Evolutionary conservation across 805 yeast species (phyloP).

Genomic region (Candida ponderosae): DNA sequence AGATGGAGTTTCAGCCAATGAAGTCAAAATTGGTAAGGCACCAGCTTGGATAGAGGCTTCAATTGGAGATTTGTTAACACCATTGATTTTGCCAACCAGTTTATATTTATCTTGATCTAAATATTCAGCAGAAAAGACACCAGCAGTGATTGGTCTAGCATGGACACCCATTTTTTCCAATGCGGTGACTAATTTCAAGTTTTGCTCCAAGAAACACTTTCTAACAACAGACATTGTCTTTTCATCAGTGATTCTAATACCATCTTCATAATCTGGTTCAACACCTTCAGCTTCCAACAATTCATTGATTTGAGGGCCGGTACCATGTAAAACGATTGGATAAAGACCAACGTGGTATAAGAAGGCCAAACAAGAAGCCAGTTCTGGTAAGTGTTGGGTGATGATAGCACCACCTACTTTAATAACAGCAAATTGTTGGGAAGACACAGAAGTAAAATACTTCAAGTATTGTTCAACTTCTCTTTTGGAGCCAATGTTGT

Average conservation of each 20-base stretch:
- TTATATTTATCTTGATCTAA: conserved; percentile 86
- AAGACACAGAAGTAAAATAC: conserved; percentile 92
- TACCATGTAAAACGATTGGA: conserved; percentile 95
- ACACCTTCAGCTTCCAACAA: conserved; percentile 89
- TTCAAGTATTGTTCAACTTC: conserved; percentile 97
- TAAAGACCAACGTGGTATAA: conserved; percentile 95
- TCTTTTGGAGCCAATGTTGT: conserved; percentile 93
- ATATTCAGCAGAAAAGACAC: conserved; percentile 91
- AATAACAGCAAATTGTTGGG: conserved; percentile 96
- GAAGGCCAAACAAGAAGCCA: conserved; percentile 93
- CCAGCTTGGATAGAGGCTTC: conserved; percentile 96
- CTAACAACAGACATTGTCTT: conserved; percentile 95
- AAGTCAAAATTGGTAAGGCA: conserved; percentile 91
- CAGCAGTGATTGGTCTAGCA: conserved; percentile 97
- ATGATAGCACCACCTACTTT: conserved; percentile 99
- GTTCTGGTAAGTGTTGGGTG: conserved; percentile 85
- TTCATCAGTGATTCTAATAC: conserved; percentile 91
- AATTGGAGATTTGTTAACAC: conserved; percentile 82
- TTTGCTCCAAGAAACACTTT: conserved; percentile 91
- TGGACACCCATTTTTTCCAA: conserved; percentile 94
- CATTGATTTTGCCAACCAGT: conserved; percentile 82
- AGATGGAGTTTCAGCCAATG: conserved; percentile 91
- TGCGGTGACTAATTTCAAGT: conserved; percentile 90
- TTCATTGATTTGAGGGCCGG: conserved; percentile 98
- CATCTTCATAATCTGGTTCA: conserved; percentile 93